Evolutionary conservation across 2,329 filamentous ascomycete genomes (phyloP).

Genomic region (Fusarium penzigii): DNA sequence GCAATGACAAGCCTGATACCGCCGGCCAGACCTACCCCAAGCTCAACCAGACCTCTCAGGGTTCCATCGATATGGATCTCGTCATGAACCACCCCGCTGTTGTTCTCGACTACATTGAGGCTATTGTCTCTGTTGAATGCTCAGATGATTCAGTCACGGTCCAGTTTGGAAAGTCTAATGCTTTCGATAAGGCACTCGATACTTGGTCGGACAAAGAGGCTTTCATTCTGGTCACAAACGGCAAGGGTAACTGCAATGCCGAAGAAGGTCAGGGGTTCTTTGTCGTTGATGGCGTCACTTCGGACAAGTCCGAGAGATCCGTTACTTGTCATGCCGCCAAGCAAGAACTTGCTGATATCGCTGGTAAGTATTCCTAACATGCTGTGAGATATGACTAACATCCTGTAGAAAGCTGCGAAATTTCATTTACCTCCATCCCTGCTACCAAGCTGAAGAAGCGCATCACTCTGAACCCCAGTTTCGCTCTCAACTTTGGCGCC

Average conservation of each 20-base stretch:
- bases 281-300: conserved; percentile 31
- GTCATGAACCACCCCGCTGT: conserved; percentile 19
- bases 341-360: conserved; percentile 2
- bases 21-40: not conserved
- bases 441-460: conserved; percentile 5
- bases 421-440: conserved; percentile 16
- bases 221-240: conserved; percentile 44
- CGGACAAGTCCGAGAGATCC: conserved; percentile 31
- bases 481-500: conserved; percentile 10
- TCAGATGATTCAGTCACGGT: conserved; percentile 7
- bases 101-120: conserved; percentile 16
- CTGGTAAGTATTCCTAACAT: not conserved
- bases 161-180: conserved; percentile 7
- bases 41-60: not conserved
- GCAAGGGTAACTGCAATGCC: conserved; percentile 42
- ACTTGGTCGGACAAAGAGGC: conserved; percentile 13
- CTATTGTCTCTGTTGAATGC: conserved; percentile 12
- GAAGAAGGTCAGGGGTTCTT: conserved; percentile 43
- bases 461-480: conserved; percentile 5
- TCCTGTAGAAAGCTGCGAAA: conserved; percentile 9
- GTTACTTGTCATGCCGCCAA: conserved; percentile 1
- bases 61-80: conserved; percentile 15
- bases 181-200: conserved; percentile 11
- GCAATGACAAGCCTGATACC: not conserved
- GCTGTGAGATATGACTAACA: too few species aligned